A percentile compares a stretch with the other conserved stretches of the same genome.
These are phyloP conservation scores for Fonsecaea nubica DNA, from an alignment of 2,329 filamentous ascomycete species.

Conservation along the genomic window DNA sequence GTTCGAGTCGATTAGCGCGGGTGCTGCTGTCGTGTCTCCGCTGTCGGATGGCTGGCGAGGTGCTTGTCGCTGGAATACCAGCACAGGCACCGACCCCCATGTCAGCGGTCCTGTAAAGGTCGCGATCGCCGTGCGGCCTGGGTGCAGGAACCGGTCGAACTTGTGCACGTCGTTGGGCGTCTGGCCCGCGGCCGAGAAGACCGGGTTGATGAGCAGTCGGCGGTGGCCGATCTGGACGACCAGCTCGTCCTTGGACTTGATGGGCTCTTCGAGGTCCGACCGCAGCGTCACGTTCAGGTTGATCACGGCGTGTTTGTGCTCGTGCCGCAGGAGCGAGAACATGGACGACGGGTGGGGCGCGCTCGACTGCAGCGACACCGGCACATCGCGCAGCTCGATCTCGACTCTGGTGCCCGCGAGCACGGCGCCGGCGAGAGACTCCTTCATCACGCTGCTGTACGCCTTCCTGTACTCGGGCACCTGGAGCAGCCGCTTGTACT, in stretches of 20 bases:
- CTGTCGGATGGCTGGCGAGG: neutral
- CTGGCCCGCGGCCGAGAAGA: conserved; percentile 87
- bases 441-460: conserved; percentile 75
- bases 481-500: conserved; percentile 85
- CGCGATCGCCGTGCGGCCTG: conserved; percentile 85
- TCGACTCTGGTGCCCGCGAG: conserved; percentile 81
- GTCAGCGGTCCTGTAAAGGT: conserved; percentile 88
- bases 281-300: conserved; percentile 90
- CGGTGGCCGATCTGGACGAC: conserved; percentile 90
- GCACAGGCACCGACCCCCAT: conserved; percentile 88
- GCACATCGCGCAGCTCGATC: conserved; percentile 72
- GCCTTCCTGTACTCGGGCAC: conserved; percentile 89
- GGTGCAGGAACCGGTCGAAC: conserved; percentile 88
- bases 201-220: conserved; percentile 83
- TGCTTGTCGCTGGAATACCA: conserved; percentile 73
- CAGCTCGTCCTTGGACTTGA: conserved; percentile 91
- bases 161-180: conserved; percentile 98
- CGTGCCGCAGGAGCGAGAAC: conserved; percentile 88
- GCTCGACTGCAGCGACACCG: conserved; percentile 58
- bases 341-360: conserved; percentile 70
- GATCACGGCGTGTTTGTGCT: conserved; percentile 89
- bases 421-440: conserved; percentile 88
- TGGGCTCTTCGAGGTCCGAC: conserved; percentile 73
- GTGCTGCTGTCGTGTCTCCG: conserved; percentile 10
- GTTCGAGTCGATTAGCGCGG: conserved; percentile 47